Base-by-base conservation (phyloP, 139 green algal species). In the Volvox africanus region DNA sequence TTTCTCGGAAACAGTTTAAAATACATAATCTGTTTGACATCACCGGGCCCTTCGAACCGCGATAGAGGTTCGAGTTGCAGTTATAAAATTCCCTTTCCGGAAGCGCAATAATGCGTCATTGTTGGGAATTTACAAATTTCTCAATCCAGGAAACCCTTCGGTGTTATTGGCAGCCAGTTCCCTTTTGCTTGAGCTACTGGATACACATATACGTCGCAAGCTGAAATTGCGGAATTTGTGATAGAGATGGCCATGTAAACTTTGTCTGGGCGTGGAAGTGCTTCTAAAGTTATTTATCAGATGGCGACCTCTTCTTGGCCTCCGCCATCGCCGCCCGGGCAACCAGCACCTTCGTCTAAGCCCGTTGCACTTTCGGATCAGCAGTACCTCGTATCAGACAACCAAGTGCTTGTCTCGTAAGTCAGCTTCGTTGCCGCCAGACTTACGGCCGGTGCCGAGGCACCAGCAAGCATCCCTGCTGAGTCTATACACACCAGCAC, bases 381-480 rank as follows among this genome's bases (percentile, higher is more conserved):
- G 14, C 80, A 50, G 9, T 86, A 86, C 3, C n/a, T 68, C 0
- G 55, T 87, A 14, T 33, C 32, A 5, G 81, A 87, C 17, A 61
- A 61, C 1, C 81, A 87, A 61, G 81, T 87, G 16, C 32, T 76
- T 9, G 81, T 61, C 61, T 76, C 81, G 81, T 87, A 33, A 87
- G 81, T 77, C 50, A 20, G 35, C 37, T 19, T 30, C 37, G 0
- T 13, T 44, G 5, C 21, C 11, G 22, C 9, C 69, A 16, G 69
- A 13, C 12, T 24, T 71, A n/a, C 13, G 20, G 14, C 22, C n/a
- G 24, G 26, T 86, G 26, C 24, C 67, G 67, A 75, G 5, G 22
- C 67, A 6, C 2, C 67, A 32, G 67, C 24, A 32, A 75, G 3
- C 3, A 75, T 32, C 67, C 22, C 3, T 28, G 22, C 78, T 68